A percentile compares a stretch with the other conserved stretches of the same genome.
These are phyloP conservation scores for Zymoseptoria tritici DNA, from an alignment of 2,329 filamentous ascomycete genomes.

Conservation along the genomic window DNA sequence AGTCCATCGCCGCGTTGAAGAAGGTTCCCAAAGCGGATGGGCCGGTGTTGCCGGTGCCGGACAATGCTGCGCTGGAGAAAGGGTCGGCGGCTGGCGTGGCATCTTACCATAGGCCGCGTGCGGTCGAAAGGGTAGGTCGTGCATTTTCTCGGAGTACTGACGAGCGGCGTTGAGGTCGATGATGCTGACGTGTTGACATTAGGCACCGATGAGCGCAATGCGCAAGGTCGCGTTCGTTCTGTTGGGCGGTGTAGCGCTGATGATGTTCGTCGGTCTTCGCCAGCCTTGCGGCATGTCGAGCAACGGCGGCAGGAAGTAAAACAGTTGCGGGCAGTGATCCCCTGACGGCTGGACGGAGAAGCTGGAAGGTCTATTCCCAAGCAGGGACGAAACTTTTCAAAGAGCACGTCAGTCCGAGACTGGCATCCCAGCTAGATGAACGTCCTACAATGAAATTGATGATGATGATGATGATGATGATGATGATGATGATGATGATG, in stretches of 20 bases:
- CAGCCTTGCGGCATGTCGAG: neutral
- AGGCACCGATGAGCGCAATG: neutral
- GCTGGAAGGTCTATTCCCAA: too few species aligned
- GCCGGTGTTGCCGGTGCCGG: neutral
- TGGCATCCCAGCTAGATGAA: too few species aligned
- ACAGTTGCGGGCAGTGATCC: neutral
- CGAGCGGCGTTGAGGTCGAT: neutral
- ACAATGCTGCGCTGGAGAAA: conserved; percentile 9
- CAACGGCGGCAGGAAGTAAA: neutral
- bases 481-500: too few species aligned
- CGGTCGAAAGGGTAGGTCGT: neutral
- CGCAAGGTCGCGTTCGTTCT: neutral
- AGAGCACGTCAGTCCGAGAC: too few species aligned
- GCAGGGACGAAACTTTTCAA: too few species aligned
- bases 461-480: too few species aligned
- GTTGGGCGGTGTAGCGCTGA: neutral
- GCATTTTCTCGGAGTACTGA: too few species aligned
- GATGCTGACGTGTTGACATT: neutral
- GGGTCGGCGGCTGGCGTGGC: neutral
- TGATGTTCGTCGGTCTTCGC: neutral
- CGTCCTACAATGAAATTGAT: too few species aligned
- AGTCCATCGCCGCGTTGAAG: conserved; percentile 45
- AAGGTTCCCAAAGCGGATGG: conserved; percentile 14
- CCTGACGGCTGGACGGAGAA: too few species aligned
- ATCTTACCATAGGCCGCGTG: neutral